Conservation (phyloP, 345 rosid species). For the Salix arbutifolia region DNA sequence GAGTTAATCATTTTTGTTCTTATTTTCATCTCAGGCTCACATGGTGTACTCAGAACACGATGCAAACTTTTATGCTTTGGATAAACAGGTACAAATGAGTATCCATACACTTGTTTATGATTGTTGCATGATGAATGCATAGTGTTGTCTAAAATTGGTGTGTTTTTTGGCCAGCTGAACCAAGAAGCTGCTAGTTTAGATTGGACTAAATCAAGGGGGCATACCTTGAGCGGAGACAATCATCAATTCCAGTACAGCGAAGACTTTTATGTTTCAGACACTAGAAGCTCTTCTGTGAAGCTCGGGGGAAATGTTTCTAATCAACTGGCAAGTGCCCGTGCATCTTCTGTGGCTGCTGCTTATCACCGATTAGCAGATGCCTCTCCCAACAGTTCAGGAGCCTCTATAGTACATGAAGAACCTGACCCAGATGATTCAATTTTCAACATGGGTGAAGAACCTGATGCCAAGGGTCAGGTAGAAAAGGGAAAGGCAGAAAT, state of each 20-base stretch:
- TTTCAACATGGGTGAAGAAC: conserved; percentile 13
- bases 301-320: conserved; percentile 64
- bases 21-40: conserved; percentile 66
- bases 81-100: conserved; percentile 62
- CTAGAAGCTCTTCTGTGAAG: conserved; percentile 34
- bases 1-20: conserved; percentile 1
- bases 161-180: conserved; percentile 51
- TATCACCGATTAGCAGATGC: conserved; percentile 48
- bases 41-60: conserved; percentile 92
- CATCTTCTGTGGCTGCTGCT: conserved; percentile 86
- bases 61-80: conserved; percentile 71
- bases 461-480: conserved; percentile 2
- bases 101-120: neutral
- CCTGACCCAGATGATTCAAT: conserved; percentile 62
- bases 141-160: neutral
- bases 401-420: conserved; percentile 43
- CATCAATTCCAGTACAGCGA: conserved; percentile 35
- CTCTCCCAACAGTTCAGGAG: conserved; percentile 18
- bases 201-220: conserved; percentile 86
- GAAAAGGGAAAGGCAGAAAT: conserved; percentile 5
- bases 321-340: conserved; percentile 60
- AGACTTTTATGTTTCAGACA: conserved; percentile 32
- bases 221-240: conserved; percentile 47
- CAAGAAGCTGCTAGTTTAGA: conserved; percentile 79
- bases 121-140: neutral